Percentiles rank a stretch among this genome's conserved stretches.
phyloP scores from a whole-genome alignment of 805 yeast species.

The Saitoella complicata region DNA sequence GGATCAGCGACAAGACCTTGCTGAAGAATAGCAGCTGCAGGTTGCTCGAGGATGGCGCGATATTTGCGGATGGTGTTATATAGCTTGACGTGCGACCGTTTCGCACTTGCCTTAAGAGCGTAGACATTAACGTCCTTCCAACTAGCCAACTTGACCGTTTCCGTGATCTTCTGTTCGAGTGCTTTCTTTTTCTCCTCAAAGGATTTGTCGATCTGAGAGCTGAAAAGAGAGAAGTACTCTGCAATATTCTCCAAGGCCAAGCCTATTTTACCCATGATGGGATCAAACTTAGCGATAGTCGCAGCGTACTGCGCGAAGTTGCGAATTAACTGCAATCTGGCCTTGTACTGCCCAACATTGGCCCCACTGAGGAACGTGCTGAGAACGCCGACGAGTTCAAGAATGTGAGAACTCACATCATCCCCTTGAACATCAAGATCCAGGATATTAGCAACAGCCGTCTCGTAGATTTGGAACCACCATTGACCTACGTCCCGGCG shows the following conservation, averaged over 20 bases:
- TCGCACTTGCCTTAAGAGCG: conserved; percentile 86
- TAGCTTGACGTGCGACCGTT: conserved; percentile 67
- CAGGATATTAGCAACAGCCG: conserved; percentile 26
- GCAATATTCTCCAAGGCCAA: conserved; percentile 41
- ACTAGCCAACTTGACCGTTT: conserved; percentile 75
- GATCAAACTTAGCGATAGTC: conserved; percentile 17
- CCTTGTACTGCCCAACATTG: conserved; percentile 53
- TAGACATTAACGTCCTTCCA: conserved; percentile 95
- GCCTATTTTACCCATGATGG: conserved; percentile 16
- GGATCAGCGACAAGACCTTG: not conserved
- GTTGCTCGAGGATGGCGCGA: conserved; percentile 30
- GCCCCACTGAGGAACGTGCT: conserved; percentile 63
- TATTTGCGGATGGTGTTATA: conserved; percentile 75
- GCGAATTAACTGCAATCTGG: conserved; percentile 42
- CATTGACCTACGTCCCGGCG: conserved; percentile 49
- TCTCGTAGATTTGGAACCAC: conserved; percentile 87
- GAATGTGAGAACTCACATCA: conserved; percentile 20
- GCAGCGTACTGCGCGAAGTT: conserved; percentile 47
- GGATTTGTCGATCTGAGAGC: conserved; percentile 29
- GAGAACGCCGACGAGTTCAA: conserved; percentile 38
- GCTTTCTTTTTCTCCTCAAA: conserved; percentile 32
- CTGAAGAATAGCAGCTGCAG: conserved; percentile 6
- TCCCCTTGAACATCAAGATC: conserved; percentile 22
- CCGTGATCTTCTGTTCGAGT: conserved; percentile 66
- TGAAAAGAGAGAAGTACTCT: conserved; percentile 52